phyloP scores from a whole-genome alignment of 306 rosid species.

The Quillaja saponaria region DNA sequence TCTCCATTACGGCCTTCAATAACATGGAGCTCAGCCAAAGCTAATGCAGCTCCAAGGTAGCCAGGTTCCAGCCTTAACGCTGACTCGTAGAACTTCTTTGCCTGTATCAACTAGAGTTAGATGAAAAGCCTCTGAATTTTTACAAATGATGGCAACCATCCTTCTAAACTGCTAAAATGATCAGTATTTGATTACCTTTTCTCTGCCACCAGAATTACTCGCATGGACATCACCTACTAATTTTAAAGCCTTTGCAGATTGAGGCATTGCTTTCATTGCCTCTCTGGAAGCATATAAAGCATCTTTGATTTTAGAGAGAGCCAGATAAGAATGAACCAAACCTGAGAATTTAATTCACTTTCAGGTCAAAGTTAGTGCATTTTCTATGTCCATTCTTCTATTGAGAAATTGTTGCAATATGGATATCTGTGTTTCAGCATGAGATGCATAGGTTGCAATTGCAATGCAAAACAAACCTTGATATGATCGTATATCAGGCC shows the following conservation, averaged over 20 bases:
- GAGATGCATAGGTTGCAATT: conserved; percentile 29
- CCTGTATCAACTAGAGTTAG: conserved; percentile 52
- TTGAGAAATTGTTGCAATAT: conserved; percentile 19
- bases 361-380: conserved; percentile 27
- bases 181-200: conserved; percentile 57
- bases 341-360: conserved; percentile 53
- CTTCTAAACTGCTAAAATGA: conserved; percentile 30
- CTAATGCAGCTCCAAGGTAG: conserved; percentile 97
- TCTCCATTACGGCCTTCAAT: conserved; percentile 93
- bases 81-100: conserved; percentile 96
- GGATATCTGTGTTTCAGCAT: conserved; percentile 21
- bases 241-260: conserved; percentile 96
- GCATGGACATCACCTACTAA: conserved; percentile 98
- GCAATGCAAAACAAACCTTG: conserved; percentile 65
- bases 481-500: conserved; percentile 97
- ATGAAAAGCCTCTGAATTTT: conserved; percentile 28
- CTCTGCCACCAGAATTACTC: conserved; percentile 88
- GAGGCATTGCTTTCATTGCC: conserved; percentile 99
- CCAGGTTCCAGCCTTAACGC: conserved; percentile 98
- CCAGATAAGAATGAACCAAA: conserved; percentile 89
- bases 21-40: conserved; percentile 98
- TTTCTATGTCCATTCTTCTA: conserved; percentile 20
- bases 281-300: conserved; percentile 96
- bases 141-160: conserved; percentile 14
- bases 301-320: conserved; percentile 85